Evolutionary conservation across 257 asterid genomes (phyloP), one percentile per base, ranked within the genome.

Genomic region (Fraxinus anomala): DNA sequence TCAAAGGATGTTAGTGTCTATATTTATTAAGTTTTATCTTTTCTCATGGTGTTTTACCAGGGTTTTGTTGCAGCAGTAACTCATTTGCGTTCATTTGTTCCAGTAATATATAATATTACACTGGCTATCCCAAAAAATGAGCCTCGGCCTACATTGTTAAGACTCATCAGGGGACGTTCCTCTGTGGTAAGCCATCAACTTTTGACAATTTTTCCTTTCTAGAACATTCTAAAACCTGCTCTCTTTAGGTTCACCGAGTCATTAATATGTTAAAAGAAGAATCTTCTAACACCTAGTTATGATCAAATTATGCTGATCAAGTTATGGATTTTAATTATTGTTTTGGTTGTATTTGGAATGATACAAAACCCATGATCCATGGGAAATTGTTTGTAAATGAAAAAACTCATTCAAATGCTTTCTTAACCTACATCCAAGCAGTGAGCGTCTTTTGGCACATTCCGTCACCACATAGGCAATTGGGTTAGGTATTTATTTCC

Each of bases 61-160:
- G 98, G 98, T 67, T 93, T 93, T 86, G 97, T 90, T 77, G 83
- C 90, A 72, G 88, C 98, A 21, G 92, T 90, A 70, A 87, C 82
- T 79, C 90, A 93, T 76, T 68, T 91, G 85, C 87, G 94, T 68
- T 51, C 96, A 24, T 84, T 78, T 73, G 93, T 89, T 81, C 98
- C 92, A 26, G 94, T 83, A 36, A 88, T 93, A 6, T 93, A 93
- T 80, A 87, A 93, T 67, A 81, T 83, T 56, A 89, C 98, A 56
- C 82, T 89, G 68, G 96, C 97, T 74, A 86, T 93, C 82, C 98
- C 98, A 0, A 90, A 90, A 86, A 76, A 69, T n/a, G 92, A 87
- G 74, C 90, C 96, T 61, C 89, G 68, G 8, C 98, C 97, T 3
- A 93, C 98, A 76, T 76, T 93, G 75, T 75, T 93, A 79, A 86